phyloP scores from a whole-genome alignment of 257 asterid species.

The Coffea eugenioides region DNA sequence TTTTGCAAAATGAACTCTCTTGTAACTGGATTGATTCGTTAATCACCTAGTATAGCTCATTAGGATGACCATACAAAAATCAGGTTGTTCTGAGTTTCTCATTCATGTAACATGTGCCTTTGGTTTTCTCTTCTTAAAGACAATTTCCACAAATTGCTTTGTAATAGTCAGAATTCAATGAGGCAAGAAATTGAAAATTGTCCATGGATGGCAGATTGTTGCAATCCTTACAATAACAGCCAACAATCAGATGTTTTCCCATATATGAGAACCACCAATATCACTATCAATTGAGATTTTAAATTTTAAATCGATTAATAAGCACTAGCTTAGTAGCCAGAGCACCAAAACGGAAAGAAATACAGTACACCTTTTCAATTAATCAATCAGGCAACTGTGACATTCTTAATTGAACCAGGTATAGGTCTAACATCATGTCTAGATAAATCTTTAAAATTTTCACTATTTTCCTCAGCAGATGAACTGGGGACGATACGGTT shows the following conservation, averaged over 20 bases:
- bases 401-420: neutral
- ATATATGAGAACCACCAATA: neutral
- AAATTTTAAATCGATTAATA: neutral
- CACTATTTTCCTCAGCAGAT: neutral
- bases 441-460: neutral
- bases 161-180: neutral
- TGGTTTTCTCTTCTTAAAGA: neutral
- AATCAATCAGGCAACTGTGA: neutral
- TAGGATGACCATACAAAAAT: neutral
- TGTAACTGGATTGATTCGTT: neutral
- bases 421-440: neutral
- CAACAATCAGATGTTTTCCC: neutral
- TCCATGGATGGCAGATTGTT: neutral
- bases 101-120: neutral
- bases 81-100: neutral
- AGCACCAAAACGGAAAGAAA: neutral
- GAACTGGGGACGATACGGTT: neutral
- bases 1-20: neutral
- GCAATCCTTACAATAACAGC: neutral
- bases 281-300: neutral
- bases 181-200: neutral
- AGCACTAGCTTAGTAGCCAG: neutral
- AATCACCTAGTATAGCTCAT: neutral
- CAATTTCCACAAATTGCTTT: neutral
- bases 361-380: neutral